A percentile compares a stretch with the other conserved stretches of the same genome.
Evolutionary conservation across 1,139 yeast genomes (phyloP).

Genomic region (Candida gigantensis): DNA sequence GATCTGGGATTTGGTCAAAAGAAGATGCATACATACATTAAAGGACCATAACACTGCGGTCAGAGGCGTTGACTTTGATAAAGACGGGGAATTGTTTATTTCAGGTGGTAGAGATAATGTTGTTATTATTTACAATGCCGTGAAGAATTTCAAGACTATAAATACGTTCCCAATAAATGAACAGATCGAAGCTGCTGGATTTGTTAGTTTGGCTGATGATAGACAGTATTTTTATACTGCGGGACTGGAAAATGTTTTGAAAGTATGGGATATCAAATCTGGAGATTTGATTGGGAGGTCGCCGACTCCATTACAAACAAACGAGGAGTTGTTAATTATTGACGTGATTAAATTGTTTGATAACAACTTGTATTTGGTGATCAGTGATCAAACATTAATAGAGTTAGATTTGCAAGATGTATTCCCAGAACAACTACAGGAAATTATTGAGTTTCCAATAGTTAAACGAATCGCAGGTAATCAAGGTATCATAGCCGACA

Average conservation of each 20-base stretch:
- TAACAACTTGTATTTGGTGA: conserved; percentile 41
- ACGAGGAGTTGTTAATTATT: conserved; percentile 68
- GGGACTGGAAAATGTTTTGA: conserved; percentile 71
- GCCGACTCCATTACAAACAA: conserved; percentile 50
- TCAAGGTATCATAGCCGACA: conserved; percentile 93
- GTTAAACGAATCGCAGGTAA: conserved; percentile 77
- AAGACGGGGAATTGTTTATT: conserved; percentile 55
- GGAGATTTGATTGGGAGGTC: conserved; percentile 49
- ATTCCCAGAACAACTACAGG: conserved; percentile 13
- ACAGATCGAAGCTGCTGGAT: conserved; percentile 82
- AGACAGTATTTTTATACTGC: conserved; percentile 64
- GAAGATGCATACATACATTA: conserved; percentile 63
- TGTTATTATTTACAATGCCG: conserved; percentile 60
- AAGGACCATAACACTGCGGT: conserved; percentile 85
- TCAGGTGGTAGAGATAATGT: conserved; percentile 92
- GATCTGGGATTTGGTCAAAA: conserved; percentile 86
- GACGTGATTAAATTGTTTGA: conserved; percentile 48
- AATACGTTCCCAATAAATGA: conserved; percentile 74
- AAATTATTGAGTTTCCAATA: conserved; percentile 37
- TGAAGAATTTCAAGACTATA: conserved; percentile 54
- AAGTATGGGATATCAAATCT: conserved; percentile 54
- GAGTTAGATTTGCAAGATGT: conserved; percentile 42
- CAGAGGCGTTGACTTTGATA: conserved; percentile 73
- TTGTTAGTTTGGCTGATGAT: conserved; percentile 37
- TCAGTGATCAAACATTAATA: conserved; percentile 83